Percentiles rank a stretch among this genome's conserved stretches.
These are phyloP conservation scores for Phialophora tarda DNA, from an alignment of 2,329 filamentous ascomycete genomes.

Conservation along the genomic window DNA sequence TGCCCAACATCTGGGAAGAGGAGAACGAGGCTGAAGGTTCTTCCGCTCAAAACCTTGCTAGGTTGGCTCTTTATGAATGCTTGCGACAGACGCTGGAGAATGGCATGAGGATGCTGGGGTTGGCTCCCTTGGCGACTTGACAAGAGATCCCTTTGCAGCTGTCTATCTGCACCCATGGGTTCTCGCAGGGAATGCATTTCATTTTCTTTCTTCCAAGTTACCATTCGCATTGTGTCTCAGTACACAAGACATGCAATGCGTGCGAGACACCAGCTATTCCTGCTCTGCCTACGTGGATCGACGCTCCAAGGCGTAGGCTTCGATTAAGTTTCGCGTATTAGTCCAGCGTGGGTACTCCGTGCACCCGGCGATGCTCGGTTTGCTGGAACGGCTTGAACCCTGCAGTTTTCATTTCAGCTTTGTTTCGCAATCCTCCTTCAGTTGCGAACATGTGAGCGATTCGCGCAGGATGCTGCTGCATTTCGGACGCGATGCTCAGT, in stretches of 20 bases:
- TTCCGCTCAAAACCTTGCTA: conserved; percentile 69
- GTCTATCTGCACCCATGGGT: background rate
- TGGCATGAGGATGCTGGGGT: conserved; percentile 79
- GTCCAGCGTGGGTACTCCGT: too few species aligned
- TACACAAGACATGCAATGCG: too few species aligned
- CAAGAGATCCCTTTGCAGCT: background rate
- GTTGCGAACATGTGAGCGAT: background rate
- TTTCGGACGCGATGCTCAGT: background rate
- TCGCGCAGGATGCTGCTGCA: background rate
- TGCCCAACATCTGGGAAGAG: conserved; percentile 49
- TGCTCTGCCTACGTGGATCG: too few species aligned
- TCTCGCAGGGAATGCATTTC: background rate
- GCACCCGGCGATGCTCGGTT: background rate
- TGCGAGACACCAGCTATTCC: too few species aligned
- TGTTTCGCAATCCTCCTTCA: background rate
- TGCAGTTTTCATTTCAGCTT: background rate
- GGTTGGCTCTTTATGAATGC: conserved; percentile 78
- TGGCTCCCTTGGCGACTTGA: conserved; percentile 71
- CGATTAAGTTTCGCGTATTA: too few species aligned
- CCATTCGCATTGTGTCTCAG: too few species aligned
- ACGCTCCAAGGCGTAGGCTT: too few species aligned
- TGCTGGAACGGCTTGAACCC: background rate
- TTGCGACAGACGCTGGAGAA: conserved; percentile 78
- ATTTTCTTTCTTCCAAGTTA: background rate
- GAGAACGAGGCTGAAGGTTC: conserved; percentile 80